Base-by-base conservation (phyloP, 192 early-diverging fungal species). In the Umbelopsis ramanniana region DNA sequence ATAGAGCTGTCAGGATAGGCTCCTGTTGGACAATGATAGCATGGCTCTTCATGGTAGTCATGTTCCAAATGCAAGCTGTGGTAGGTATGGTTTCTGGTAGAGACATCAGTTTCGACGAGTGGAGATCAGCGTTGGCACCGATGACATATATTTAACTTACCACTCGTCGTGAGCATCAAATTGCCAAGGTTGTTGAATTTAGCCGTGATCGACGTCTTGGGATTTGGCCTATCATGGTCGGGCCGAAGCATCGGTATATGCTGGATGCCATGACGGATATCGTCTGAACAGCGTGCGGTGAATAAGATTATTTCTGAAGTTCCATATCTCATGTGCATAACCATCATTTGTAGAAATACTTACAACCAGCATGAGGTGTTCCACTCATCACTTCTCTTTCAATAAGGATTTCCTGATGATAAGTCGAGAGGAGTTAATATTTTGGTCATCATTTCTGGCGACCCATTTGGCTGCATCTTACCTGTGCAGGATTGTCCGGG, bases 51-150 rank as follows among this genome's bases (percentile, higher is more conserved):
- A 90, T 47, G 0, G 74, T 70, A 6, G 71, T 46, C 23, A 91
- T 70, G 47, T 91, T 84, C 93, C 93, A 95, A 37, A 94, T 86
- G 91, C 93, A 95, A 2, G 93, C 78, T 12, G 77, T 74, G 45
- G 77, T 90, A 2, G 93, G 91, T 85, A 91, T 92, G 67, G 87
- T 90, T 63, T 95, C 93, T 94, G 40, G 69, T 17, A 40, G 67
- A 74, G 11, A 17, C 17, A 33, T 29, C 23, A 14, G 7, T 11
- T 91, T 94, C 94, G n/a, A n/a, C n/a, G n/a, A n/a, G n/a, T n/a
- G n/a, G n/a, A n/a, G n/a, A n/a, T n/a, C n/a, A n/a, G n/a, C n/a
- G n/a, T n/a, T n/a, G n/a, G n/a, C n/a, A n/a, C n/a, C n/a, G n/a
- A n/a, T n/a, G n/a, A n/a, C 94, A 74, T 95, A 92, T 35, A 73